phyloP scores from a whole-genome alignment of 2,329 filamentous ascomycete genomes.

The Fusarium ramigenum region DNA sequence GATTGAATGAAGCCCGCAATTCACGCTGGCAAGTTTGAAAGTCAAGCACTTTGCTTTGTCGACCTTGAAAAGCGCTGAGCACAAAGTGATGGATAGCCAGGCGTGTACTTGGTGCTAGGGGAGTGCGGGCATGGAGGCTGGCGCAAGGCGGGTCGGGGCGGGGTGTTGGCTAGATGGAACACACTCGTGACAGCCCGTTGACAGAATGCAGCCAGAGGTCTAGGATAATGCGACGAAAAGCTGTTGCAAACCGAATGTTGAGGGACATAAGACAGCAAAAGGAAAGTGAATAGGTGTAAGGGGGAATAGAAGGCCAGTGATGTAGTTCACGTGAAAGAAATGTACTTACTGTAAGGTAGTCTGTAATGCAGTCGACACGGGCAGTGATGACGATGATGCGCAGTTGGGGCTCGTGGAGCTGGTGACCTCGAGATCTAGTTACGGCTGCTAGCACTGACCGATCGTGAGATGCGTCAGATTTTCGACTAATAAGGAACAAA shows the following conservation, averaged over 20 bases:
- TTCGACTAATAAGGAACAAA: constrained; percentile 15
- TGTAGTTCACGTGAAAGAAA: constrained; percentile 2
- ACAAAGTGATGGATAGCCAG: constrained; percentile 24
- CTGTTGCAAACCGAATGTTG: not conserved
- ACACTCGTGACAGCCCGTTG: constrained; percentile 46
- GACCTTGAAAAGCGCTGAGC: constrained; percentile 22
- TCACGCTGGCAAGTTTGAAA: constrained; percentile 24
- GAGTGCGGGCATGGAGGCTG: constrained; percentile 42
- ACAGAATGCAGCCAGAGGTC: constrained; percentile 33
- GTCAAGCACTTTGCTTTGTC: constrained; percentile 12
- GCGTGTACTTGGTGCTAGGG: constrained; percentile 39
- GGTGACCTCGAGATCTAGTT: constrained; percentile 35
- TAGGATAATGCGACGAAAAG: constrained; percentile 13
- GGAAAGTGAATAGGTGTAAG: not conserved
- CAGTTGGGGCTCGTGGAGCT: constrained; percentile 29
- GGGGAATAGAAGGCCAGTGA: not conserved
- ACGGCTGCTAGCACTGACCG: constrained; percentile 39
- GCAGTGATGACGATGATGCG: constrained; percentile 39
- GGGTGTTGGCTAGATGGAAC: constrained; percentile 46
- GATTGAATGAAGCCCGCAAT: constrained; percentile 26
- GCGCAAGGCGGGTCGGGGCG: constrained; percentile 46
- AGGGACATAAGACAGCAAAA: not conserved
- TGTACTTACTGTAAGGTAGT: constrained; percentile 27
- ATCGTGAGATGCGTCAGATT: constrained; percentile 33
- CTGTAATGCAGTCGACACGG: constrained; percentile 14